Conservation (phyloP, 2,329 filamentous ascomycete genomes). For the Chaetomium sp. region DNA sequence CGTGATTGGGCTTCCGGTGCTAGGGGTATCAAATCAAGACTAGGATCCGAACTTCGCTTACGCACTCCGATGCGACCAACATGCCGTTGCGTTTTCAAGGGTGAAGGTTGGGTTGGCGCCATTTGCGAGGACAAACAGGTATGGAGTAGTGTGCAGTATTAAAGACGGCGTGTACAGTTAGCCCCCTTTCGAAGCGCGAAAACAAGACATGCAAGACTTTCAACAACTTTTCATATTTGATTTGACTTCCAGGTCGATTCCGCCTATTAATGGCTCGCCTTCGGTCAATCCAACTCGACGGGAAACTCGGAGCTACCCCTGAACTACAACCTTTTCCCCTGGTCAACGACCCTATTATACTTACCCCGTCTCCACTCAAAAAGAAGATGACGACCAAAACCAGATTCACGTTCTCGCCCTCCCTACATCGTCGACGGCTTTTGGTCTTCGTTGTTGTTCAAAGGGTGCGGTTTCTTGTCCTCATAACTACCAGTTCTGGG, state of each 20-base stretch:
- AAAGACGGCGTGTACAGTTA: not conserved
- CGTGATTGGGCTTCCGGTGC: not conserved
- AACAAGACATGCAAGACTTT: not conserved
- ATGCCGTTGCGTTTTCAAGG: not conserved
- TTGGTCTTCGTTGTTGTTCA: slow-evolving; percentile 25
- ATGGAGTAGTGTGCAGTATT: not conserved
- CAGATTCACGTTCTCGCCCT: slow-evolving; percentile 16
- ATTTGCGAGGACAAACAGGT: not conserved
- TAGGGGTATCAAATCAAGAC: not conserved
- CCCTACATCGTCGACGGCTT: slow-evolving; percentile 22
- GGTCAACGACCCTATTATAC: too few relatives aligned
- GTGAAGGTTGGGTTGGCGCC: not conserved
- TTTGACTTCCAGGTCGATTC: not conserved
- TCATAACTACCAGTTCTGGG: slow-evolving; percentile 24
- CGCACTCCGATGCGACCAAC: not conserved
- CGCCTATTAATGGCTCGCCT: not conserved
- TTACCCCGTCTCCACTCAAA: too few relatives aligned
- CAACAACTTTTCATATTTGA: not conserved
- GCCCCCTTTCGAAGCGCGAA: not conserved
- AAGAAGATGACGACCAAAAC: too few relatives aligned
- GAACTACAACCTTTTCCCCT: too few relatives aligned
- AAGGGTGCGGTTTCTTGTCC: slow-evolving; percentile 24
- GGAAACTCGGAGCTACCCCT: too few relatives aligned
- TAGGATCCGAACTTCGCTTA: not conserved
- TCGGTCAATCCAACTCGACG: not conserved